These are phyloP conservation scores for Oryza glumipatula DNA, from an alignment of 176 grass and related monocot genomes.

Conservation along the genomic window DNA sequence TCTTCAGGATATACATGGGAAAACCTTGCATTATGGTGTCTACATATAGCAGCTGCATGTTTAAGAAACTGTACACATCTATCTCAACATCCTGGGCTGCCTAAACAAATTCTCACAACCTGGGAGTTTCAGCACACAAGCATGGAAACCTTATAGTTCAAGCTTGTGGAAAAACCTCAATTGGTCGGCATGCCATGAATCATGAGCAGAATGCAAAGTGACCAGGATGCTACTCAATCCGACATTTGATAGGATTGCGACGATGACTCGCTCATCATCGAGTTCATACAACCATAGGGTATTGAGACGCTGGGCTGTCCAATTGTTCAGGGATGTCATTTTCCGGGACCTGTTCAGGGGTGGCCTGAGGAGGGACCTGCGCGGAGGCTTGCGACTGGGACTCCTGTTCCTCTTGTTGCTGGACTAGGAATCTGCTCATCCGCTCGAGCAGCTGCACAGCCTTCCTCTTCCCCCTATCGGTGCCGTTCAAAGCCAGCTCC, in stretches of 20 bases:
- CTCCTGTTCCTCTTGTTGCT: constrained; percentile 63
- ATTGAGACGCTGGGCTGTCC: constrained; percentile 42
- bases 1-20: constrained; percentile 23
- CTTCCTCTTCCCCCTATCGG: constrained; percentile 81
- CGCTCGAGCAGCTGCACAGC: constrained; percentile 72
- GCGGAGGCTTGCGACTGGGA: constrained; percentile 34
- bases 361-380: constrained; percentile 18
- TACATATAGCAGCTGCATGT: constrained; percentile 10
- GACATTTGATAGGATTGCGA: not conserved
- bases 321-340: constrained; percentile 43
- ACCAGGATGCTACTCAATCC: not conserved
- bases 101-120: constrained; percentile 21
- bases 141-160: not conserved
- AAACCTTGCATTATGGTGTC: constrained; percentile 6
- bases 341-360: constrained; percentile 44
- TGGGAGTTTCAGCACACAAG: constrained; percentile 25
- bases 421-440: constrained; percentile 76
- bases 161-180: not conserved
- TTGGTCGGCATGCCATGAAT: not conserved
- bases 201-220: not conserved
- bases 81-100: constrained; percentile 26
- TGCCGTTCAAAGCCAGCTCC: constrained; percentile 76
- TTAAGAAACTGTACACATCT: constrained; percentile 22
- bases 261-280: not conserved
- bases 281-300: constrained; percentile 24